These are phyloP conservation scores for Candida saitoana DNA, from an alignment of 805 yeast species.

Conservation along the genomic window DNA sequence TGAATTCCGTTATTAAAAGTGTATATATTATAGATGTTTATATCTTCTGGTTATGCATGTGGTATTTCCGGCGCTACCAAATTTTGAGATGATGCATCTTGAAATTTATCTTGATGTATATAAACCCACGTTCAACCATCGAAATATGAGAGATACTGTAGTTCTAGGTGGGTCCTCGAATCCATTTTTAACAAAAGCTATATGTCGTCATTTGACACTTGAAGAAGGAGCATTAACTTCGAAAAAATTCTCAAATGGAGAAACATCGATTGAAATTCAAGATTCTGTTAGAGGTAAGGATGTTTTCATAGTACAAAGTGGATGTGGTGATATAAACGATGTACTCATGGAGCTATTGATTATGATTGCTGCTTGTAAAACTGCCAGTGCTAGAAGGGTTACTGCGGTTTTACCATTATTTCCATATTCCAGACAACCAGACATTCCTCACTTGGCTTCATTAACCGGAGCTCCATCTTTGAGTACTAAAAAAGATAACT, in stretches of 20 bases:
- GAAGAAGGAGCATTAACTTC: slow-evolving; percentile 63
- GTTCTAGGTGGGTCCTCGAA: slow-evolving; percentile 91
- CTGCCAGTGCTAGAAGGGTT: slow-evolving; percentile 83
- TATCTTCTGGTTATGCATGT: too few relatives aligned
- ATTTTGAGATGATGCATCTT: neutral
- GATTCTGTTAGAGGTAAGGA: slow-evolving; percentile 96
- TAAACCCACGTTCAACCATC: too few relatives aligned
- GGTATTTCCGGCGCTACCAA: neutral
- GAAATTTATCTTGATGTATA: too few relatives aligned
- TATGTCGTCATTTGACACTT: slow-evolving; percentile 74
- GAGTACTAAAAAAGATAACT: slow-evolving; percentile 30
- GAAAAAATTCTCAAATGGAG: slow-evolving; percentile 81
- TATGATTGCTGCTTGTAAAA: slow-evolving; percentile 87
- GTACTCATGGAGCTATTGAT: slow-evolving; percentile 77
- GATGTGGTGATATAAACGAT: slow-evolving; percentile 86
- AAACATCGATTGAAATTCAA: slow-evolving; percentile 77
- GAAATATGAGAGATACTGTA: slow-evolving; percentile 82
- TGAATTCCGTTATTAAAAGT: slow-evolving; percentile 70
- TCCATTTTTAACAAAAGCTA: slow-evolving; percentile 67
- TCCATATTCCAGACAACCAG: slow-evolving; percentile 96
- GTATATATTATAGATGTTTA: too few relatives aligned
- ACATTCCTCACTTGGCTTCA: slow-evolving; percentile 67
- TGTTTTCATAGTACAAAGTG: slow-evolving; percentile 84
- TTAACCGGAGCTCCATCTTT: slow-evolving; percentile 67
- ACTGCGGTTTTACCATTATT: slow-evolving; percentile 91